Evolutionary conservation across 2,329 filamentous ascomycete genomes (phyloP), one percentile per base, ranked within the genome.

Genomic region (Hymenoscyphus albidus): DNA sequence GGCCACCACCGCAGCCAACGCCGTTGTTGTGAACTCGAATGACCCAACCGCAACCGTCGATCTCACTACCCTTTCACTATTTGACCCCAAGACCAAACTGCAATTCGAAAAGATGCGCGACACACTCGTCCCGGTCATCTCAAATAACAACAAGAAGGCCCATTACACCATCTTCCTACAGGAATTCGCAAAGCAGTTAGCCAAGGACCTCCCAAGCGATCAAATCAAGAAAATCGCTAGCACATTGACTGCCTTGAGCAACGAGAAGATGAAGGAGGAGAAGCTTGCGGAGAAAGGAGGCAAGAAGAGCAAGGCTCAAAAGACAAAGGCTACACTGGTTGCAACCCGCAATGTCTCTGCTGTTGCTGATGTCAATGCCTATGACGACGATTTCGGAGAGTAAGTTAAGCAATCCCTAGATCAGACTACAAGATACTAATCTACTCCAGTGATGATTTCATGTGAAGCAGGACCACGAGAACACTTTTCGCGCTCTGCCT

Each of bases 181-280:
- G 77, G 95, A 98, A 74, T 95, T 99, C 74, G 80, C 85, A 69
- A 97, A 96, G 82, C 88, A 92, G 74, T 85, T 98, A 56, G 86
- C 88, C 72, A 93, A 93, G 79, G 93, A 97, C 35, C 79, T 99
- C 70, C 88, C 90, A 14, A 96, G 92, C 76, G 89, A 95, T 64
- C 93, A 98, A 80, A 93, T 98, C 80, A 97, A 98, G 86, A 98
- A 98, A 84, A 86, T 97, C 70, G 87, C 92, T 13, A 96, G 91
- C 77, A 85, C 86, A 5, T 80, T 99, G 74, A 97, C 93, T n/a
- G 89, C 93, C 5, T 84, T 97, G 64, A 86, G 92, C 76, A 99
- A 99, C 77, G 95, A 98, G 85, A 97, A 96, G 85, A 89, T 98
- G 89, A 96, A 93, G 82, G 93, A 97, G 78, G 95, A 99, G 85